Conservation (phyloP, 192 early-diverging fungal species). For the Phycomyces blakesleeanus region DNA sequence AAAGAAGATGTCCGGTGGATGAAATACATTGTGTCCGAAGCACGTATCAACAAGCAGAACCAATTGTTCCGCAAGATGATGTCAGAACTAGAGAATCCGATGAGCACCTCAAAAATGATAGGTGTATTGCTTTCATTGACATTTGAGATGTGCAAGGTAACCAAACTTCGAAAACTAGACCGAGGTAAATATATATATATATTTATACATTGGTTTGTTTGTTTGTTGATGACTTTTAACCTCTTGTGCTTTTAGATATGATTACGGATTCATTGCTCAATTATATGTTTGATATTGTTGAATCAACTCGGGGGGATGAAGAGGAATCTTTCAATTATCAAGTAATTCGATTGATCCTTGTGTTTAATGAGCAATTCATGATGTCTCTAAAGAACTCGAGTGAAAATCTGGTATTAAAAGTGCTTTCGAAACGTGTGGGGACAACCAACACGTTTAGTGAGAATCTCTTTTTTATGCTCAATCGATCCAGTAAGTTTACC, state of each 20-base stretch:
- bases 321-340: conserved; percentile 56
- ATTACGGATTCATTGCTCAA: conserved; percentile 45
- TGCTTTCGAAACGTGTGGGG: conserved; percentile 46
- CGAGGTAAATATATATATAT: conserved; percentile 38
- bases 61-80: conserved; percentile 48
- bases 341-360: conserved; percentile 50
- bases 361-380: conserved; percentile 71
- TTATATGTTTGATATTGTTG: conserved; percentile 55
- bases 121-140: conserved; percentile 47
- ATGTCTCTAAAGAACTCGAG: conserved; percentile 30
- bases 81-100: conserved; percentile 34
- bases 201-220: neutral
- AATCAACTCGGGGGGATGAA: conserved; percentile 48
- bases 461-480: conserved; percentile 90
- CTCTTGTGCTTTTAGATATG: conserved; percentile 33
- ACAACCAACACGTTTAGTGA: conserved; percentile 78
- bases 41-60: conserved; percentile 5
- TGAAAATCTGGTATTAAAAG: conserved; percentile 52
- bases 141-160: conserved; percentile 59
- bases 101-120: conserved; percentile 36
- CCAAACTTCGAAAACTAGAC: conserved; percentile 47
- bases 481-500: conserved; percentile 76
- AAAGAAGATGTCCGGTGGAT: conserved; percentile 42
- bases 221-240: conserved; percentile 1
- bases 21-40: conserved; percentile 33